Conservation (phyloP, 176 grass and related monocot species). For the Urochloa ruziziensis region DNA sequence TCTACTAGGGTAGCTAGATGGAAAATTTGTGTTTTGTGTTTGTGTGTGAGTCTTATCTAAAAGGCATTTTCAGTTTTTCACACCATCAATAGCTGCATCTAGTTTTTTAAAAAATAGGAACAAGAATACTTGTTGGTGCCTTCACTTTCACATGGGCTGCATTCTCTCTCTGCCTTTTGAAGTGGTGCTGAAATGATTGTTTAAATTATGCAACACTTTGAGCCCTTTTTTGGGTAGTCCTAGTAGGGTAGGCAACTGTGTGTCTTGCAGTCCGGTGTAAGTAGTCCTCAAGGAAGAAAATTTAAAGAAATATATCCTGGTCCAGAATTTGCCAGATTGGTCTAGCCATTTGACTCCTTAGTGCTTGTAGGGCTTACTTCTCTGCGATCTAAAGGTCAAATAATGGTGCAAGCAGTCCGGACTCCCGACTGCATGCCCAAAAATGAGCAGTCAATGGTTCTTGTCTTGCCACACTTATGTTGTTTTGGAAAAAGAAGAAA, state of each 20-base stretch:
- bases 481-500: conserved; percentile 12
- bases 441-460: conserved; percentile 31
- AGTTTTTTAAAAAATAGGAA: conserved; percentile 27
- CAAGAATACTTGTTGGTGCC: conserved; percentile 43
- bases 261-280: neutral
- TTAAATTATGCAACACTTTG: conserved; percentile 51
- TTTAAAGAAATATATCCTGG: conserved; percentile 35
- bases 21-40: neutral
- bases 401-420: conserved; percentile 13
- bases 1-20: conserved; percentile 28
- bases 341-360: conserved; percentile 51
- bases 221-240: conserved; percentile 32
- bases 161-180: conserved; percentile 43
- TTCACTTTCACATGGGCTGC: conserved; percentile 66
- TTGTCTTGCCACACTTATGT: conserved; percentile 29
- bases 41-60: conserved; percentile 47
- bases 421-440: neutral
- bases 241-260: conserved; percentile 35
- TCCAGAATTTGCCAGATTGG: conserved; percentile 57
- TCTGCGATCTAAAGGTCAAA: conserved; percentile 40
- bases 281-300: conserved; percentile 5
- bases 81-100: conserved; percentile 44
- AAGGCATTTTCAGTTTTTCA: conserved; percentile 30
- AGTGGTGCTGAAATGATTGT: conserved; percentile 65
- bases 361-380: conserved; percentile 36